phyloP scores from a whole-genome alignment of 441 rosid genomes.

The Euphorbia celastroides region DNA sequence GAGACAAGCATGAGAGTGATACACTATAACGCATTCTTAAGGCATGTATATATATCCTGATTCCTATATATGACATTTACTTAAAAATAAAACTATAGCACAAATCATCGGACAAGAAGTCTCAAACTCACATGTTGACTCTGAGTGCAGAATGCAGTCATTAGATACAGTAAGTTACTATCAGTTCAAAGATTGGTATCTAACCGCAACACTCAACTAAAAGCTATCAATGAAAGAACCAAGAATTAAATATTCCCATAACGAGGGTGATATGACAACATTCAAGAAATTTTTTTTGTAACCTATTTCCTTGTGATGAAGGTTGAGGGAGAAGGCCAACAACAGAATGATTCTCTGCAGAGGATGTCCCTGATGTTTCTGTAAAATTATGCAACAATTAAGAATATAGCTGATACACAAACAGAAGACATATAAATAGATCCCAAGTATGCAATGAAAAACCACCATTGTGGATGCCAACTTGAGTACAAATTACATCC shows the following conservation, averaged over 20 bases:
- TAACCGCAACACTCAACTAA: not conserved
- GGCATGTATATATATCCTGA: not conserved
- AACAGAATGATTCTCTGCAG: constrained; percentile 37
- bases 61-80: too few species aligned
- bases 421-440: not conserved
- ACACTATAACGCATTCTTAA: not conserved
- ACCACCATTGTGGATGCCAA: not conserved
- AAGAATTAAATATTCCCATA: constrained; percentile 12
- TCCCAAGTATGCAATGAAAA: not conserved
- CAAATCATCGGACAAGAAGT: not conserved
- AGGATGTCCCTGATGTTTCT: constrained; percentile 45
- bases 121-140: constrained; percentile 2
- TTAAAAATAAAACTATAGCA: not conserved
- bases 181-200: not conserved
- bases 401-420: not conserved
- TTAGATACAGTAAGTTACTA: too few species aligned
- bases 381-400: constrained; percentile 21
- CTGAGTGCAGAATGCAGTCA: constrained; percentile 9
- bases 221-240: constrained; percentile 14
- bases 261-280: not conserved
- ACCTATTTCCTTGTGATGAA: constrained; percentile 49
- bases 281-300: constrained; percentile 19
- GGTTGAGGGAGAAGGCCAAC: constrained; percentile 74
- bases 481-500: not conserved
- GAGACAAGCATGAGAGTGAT: not conserved